Base-by-base conservation (phyloP, 306 rosid genomes). In the Senna siamea region DNA sequence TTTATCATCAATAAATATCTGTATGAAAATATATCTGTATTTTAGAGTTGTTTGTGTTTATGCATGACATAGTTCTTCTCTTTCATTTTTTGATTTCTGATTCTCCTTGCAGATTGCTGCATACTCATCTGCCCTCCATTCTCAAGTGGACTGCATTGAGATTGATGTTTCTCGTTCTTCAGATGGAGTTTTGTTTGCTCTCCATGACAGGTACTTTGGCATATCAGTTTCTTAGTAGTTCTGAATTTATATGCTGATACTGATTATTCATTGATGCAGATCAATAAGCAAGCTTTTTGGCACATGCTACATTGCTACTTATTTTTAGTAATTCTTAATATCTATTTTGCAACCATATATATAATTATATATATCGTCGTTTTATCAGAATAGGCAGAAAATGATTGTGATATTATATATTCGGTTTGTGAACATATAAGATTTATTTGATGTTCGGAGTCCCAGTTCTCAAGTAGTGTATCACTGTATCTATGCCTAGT, bases 81-180 rank as follows among this genome's bases (percentile, higher is more conserved):
- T 12, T 47, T 70, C 22, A 4, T 18, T 20, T 11, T 19, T 62
- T 4, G 30, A 19, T 69, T 38, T 28, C 13, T 30, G 23, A 41
- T 38, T 43, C 23, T 78, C 12, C 60, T 67, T 7, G 32, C 74
- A 93, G 98, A 82, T 90, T 55, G 86, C 85, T 50, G 96, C 98
- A n/a, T 93, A 90, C 80, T 70, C 10, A 61, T 77, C 70, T 26
- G 98, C 97, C 48, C 81, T 93, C 74, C 71, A 23, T 35, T 85
- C 96, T 81, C 84, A 76, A 58, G 96, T 84, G 3, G 95, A 93
- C 62, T 93, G 98, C 71, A 72, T 93, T 35, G 98, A 93, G 91
- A 89, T 93, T 70, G 98, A 93, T 14, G 96, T 88, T 11, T 93
- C 98, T 85, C 97, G 97, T 41, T 90, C 98, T 81, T 83, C 81